phyloP scores from a whole-genome alignment of 1,139 yeast species.

The Suhomyces bribrorum region DNA sequence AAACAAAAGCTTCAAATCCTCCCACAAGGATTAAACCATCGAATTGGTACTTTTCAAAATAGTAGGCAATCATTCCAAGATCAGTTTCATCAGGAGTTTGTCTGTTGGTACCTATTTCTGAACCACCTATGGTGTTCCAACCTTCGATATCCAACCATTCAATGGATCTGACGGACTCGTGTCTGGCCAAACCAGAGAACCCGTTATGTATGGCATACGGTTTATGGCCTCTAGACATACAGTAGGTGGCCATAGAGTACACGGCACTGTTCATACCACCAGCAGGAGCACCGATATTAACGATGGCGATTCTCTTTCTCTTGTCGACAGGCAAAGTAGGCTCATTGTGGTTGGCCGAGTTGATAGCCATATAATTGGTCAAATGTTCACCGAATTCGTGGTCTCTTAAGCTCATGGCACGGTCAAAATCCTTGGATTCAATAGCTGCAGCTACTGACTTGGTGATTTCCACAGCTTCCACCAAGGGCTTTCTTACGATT shows the following conservation, averaged over 20 bases:
- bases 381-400: conserved; percentile 82
- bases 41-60: conserved; percentile 80
- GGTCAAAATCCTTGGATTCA: conserved; percentile 71
- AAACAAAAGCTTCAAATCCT: conserved; percentile 90
- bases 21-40: conserved; percentile 90
- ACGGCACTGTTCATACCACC: conserved; percentile 95
- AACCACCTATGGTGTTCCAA: conserved; percentile 92
- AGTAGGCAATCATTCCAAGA: conserved; percentile 84
- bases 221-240: conserved; percentile 86
- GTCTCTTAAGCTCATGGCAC: conserved; percentile 85
- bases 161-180: conserved; percentile 72
- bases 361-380: conserved; percentile 66
- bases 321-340: conserved; percentile 53
- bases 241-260: conserved; percentile 86
- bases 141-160: conserved; percentile 86
- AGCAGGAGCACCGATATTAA: conserved; percentile 96
- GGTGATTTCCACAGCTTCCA: conserved; percentile 87
- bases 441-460: conserved; percentile 87
- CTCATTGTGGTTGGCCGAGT: conserved; percentile 67
- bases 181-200: conserved; percentile 83
- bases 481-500: conserved; percentile 77
- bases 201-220: conserved; percentile 90
- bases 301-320: conserved; percentile 71
- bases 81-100: conserved; percentile 74
- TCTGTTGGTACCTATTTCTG: conserved; percentile 94